Percentiles rank a stretch among this genome's conserved stretches.
Evolutionary conservation across 768 basidiomycete species (phyloP).

Genomic region (Leccinum incarnatum): DNA sequence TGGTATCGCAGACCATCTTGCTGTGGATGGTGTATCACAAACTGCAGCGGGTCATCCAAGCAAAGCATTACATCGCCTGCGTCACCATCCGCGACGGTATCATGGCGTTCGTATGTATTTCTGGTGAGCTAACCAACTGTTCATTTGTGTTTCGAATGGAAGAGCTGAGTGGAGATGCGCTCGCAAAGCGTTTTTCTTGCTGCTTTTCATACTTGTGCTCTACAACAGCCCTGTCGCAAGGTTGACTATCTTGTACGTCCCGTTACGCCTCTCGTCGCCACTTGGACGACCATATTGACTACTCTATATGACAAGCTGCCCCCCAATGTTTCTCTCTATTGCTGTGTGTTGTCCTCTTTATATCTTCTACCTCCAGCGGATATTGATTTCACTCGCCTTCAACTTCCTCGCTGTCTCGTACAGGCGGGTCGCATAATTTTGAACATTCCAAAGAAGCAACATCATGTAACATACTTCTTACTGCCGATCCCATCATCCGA

Average conservation of each 20-base stretch:
- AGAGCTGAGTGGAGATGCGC: neutral
- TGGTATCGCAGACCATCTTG: constrained; percentile 16
- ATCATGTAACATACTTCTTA: no score
- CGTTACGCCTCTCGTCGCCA: neutral
- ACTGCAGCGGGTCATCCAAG: neutral
- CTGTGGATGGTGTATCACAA: constrained; percentile 19
- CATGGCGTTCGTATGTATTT: neutral
- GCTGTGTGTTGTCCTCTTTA: constrained; percentile 10
- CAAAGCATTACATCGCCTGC: constrained; percentile 7
- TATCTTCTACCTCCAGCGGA: neutral
- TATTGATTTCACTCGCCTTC: neutral
- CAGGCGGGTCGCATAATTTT: constrained; percentile 17
- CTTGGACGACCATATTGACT: neutral
- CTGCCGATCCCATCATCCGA: no score
- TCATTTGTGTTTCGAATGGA: neutral
- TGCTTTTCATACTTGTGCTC: constrained; percentile 5
- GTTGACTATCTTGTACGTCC: constrained; percentile 15
- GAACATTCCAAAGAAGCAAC: neutral
- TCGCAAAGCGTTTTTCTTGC: constrained; percentile 14
- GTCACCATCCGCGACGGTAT: constrained; percentile 26
- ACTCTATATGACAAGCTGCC: constrained; percentile 10
- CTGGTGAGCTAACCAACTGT: neutral
- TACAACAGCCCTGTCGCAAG: neutral
- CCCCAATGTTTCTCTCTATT: constrained; percentile 16
- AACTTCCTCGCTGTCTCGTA: neutral